Evolutionary conservation across 352 stramenopile species (phyloP), one percentile per base, ranked within the genome.

Genomic region (Pythium diclinum): DNA sequence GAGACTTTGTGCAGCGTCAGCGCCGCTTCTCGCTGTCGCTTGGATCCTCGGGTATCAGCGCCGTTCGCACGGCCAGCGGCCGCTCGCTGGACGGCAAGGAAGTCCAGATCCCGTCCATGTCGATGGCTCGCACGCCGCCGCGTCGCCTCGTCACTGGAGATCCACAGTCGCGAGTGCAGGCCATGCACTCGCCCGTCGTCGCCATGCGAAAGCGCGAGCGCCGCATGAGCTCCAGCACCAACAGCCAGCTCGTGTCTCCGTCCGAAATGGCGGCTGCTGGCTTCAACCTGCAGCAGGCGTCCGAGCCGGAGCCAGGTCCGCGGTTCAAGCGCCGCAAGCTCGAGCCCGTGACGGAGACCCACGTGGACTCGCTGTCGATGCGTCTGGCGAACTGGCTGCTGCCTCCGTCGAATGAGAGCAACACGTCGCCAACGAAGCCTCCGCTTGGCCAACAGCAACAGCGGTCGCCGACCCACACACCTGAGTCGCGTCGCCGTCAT

Each of bases 301-400:
- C 40, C 40, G 40, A 48, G 17, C 40, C 40, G 5, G 40, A 48
- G 40, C 40, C 40, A 6, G 40, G 40, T 6, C 40, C 40, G 40
- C 62, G 71, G 9, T 56, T 61, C 16, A 87, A 89, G 57, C 71
- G 78, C 8, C 78, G 86, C 44, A 76, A 78, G 6, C 71, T 80
- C 1, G 66, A 33, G 68, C 67, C 28, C 48, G 62, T 67, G 49
- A 63, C 56, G 1, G 77, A 78, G 56, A 76, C 72, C 36, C 68
- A 77, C 21, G 66, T 66, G 17, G 74, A 72, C 33, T 89, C 73
- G 54, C 61, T 89, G 5, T 78, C 77, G 17, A 69, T 81, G 66
- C 71, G 75, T 0, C 71, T 89, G 17, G 69, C 77, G 5, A 86
- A 84, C 69, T 89, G 81, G 81, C 60, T 89, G 66, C 56, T 89